Evolutionary conservation across 768 basidiomycete species (phyloP), one percentile per base, ranked within the genome.

Genomic region (Trametopsis cervina): DNA sequence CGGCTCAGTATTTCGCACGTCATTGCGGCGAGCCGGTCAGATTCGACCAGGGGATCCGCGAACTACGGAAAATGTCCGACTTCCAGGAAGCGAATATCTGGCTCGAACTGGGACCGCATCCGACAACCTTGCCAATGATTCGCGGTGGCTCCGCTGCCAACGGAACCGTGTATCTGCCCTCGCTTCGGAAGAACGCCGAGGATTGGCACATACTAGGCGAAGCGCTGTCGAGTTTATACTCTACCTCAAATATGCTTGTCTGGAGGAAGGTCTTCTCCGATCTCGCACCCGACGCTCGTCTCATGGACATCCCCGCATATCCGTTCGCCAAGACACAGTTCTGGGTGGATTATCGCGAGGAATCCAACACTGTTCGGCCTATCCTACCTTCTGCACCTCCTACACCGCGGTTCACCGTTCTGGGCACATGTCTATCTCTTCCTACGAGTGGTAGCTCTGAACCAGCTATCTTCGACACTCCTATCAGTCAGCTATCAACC

Each of bases 21-120:
- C 85, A 87, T 52, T 83, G 81, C 55, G 65, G 61, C 4, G 68
- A 74, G 50, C 80, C 80, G 23, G 83, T 81, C 9, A 69, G 61
- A 24, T 85, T 85, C 54, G 65, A 72, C 12, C 66, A 68, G 21
- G 77, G 77, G 11, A 58, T 86, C 2, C 63, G 60, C n/a, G 63
- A 71, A 0, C 66, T 80, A 9, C 24, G 69, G 1, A 52, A 64
- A 4, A 51, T 49, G 12, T 20, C 60, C 11, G 61, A 59, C 13
- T 49, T 66, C 22, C 42, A 56, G 36, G 49, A 58, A 12, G 59
- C 70, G 5, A 69, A 69, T 36, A 70, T 69, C 0, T 86, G 79
- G 78, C 67, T 88, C 6, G 85, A 88, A 60, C 71, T 86, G 37
- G 79, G 85, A 1, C 81, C 85, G 10, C 81, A 85, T 52, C 65